Base-by-base conservation (phyloP, 129 eudicot genomes). In the Ambrosia artemisiifolia region DNA sequence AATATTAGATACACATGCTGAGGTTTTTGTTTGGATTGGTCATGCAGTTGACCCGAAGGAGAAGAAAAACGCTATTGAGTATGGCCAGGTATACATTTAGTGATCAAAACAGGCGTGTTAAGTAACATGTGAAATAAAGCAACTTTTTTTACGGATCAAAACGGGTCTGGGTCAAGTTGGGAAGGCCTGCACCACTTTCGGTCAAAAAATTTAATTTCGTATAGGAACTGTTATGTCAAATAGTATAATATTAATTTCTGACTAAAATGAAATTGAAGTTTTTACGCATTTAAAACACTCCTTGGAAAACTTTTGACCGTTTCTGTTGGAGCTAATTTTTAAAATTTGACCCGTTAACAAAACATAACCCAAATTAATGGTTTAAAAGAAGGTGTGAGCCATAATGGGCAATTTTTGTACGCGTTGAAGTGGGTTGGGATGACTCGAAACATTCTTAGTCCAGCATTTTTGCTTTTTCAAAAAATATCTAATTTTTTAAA, bases 11-110 rank as follows among this genome's bases (percentile, higher is more conserved):
- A 86, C 99, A 69, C 97, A 81, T 80, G 93, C 93, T 55, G 99
- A 95, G 78, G 96, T 95, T 51, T 81, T 88, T 59, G 83, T 91
- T 78, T 95, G 99, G 99, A 85, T 86, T 74, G 99, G 99, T 70
- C 91, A 95, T 65, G 88, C 97, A 32, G 88, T 81, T 54, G 99
- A 91, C 78, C 35, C 88, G 13, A 86, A 79, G 70, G 99, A 95
- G 73, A 91, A 85, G 88, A 96, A 84, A 65, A 82, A 35, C 63
- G 91, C 99, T 60, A 84, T 95, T 71, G 97, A 95, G 35, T 75
- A 84, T 72, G 97, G 94, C 43, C 91, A 91, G 97, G 99, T 95
- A 84, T 20, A 50, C 47, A n/a, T 32, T 67, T 11, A 40, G 14
- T 36, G 48, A 35, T 44, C 6, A 54, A 56, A 57, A 56, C 10